These are phyloP conservation scores for Keithomyces neogunnii DNA, from an alignment of 2,329 filamentous ascomycete genomes.

Conservation along the genomic window DNA sequence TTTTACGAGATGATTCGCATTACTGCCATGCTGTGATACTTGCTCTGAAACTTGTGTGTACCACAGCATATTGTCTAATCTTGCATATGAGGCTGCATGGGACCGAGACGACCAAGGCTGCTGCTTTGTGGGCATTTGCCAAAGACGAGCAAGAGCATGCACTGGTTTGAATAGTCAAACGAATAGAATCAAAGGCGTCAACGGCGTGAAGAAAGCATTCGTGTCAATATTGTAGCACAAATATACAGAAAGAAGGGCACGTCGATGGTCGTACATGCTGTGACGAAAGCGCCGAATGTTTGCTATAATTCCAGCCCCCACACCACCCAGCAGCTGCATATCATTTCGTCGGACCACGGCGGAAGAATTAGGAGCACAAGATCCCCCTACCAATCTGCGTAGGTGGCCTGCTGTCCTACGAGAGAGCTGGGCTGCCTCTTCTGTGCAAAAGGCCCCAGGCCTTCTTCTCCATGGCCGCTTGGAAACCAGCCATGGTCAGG, in stretches of 20 bases:
- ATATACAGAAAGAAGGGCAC: neutral
- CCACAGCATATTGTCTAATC: neutral
- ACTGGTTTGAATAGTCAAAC: too few relatives aligned
- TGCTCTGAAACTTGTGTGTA: constrained; percentile 2
- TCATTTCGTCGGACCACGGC: neutral
- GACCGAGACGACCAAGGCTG: constrained; percentile 20
- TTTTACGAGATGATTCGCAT: constrained; percentile 6
- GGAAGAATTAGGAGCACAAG: neutral
- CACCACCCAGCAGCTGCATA: neutral
- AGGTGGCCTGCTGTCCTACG: constrained; percentile 7
- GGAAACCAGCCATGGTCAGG: constrained; percentile 36
- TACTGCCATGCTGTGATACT: constrained; percentile 3
- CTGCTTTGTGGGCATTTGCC: neutral
- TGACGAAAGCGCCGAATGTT: neutral
- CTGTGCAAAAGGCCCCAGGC: constrained; percentile 19
- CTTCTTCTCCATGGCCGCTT: constrained; percentile 36
- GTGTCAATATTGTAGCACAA: neutral
- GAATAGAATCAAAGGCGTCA: too few relatives aligned
- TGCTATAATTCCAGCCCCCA: neutral
- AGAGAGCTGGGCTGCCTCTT: constrained; percentile 20
- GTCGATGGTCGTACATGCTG: neutral
- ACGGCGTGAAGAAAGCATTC: neutral
- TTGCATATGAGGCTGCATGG: neutral
- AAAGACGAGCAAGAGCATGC: too few relatives aligned
- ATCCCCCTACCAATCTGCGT: neutral